A percentile compares a stretch with the other conserved stretches of the same genome.
Evolutionary conservation across 2,329 filamentous ascomycete species (phyloP).

Genomic region (Exophiala sideris): DNA sequence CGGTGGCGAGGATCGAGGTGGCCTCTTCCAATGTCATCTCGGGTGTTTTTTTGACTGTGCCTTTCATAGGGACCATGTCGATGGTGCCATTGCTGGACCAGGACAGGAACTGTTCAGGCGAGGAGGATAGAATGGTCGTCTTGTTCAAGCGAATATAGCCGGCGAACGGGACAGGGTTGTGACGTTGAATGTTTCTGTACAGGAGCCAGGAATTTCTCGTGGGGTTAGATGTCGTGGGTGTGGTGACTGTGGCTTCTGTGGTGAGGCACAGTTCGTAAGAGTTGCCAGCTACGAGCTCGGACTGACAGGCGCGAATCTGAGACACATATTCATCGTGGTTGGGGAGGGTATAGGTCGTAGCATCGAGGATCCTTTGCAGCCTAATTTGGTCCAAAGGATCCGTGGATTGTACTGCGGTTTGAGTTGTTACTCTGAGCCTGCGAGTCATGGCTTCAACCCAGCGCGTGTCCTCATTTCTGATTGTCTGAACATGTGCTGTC

Average conservation of each 20-base stretch:
- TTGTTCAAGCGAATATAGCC: conserved; percentile 71
- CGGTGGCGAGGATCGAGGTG: conserved; percentile 67
- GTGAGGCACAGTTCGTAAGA: conserved; percentile 86
- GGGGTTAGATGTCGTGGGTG: conserved; percentile 31
- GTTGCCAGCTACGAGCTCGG: conserved; percentile 69
- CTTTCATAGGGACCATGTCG: conserved; percentile 88
- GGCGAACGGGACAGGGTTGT: conserved; percentile 80
- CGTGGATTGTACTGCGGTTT: conserved; percentile 28
- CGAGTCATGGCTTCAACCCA: conserved; percentile 47
- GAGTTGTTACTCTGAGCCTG: conserved; percentile 6
- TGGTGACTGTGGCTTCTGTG: conserved; percentile 64
- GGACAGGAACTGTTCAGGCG: conserved; percentile 83
- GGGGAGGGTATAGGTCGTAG: conserved; percentile 35
- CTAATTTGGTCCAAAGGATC: conserved; percentile 21
- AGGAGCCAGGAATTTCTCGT: conserved; percentile 60
- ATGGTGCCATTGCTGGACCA: conserved; percentile 55
- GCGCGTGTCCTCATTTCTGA: conserved; percentile 43
- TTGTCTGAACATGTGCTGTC: conserved; percentile 64
- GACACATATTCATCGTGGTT: conserved; percentile 56
- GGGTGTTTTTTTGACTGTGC: conserved; percentile 77
- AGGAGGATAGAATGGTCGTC: conserved; percentile 74
- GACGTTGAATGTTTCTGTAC: conserved; percentile 65
- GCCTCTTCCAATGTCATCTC: conserved; percentile 69
- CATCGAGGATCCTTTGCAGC: conserved; percentile 26
- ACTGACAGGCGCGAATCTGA: conserved; percentile 67